phyloP scores from a whole-genome alignment of 176 grass and related monocot species.

The Oryza glaberrima region DNA sequence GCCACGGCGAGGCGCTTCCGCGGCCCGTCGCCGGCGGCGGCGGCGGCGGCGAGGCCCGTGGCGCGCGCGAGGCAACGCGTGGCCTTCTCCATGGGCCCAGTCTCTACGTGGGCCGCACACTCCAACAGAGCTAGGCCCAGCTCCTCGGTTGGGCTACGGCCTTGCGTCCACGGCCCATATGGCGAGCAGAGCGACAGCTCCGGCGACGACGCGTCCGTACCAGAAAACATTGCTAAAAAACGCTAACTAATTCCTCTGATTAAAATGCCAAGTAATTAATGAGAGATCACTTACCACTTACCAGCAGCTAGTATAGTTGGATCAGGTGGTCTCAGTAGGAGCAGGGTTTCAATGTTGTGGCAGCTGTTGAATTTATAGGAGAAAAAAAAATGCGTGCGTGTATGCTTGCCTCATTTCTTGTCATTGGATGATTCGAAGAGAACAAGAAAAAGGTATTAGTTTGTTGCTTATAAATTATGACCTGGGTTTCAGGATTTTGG shows the following conservation, averaged over 20 bases:
- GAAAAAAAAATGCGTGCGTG: not conserved
- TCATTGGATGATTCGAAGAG: not conserved
- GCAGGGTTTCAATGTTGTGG: constrained; percentile 5
- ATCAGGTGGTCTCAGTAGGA: not conserved
- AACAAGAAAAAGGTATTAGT: not conserved
- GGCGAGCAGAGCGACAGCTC: not conserved
- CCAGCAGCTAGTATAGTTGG: not conserved
- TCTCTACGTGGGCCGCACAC: constrained; percentile 41
- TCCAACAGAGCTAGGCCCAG: constrained; percentile 32
- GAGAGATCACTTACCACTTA: not conserved
- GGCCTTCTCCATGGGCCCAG: constrained; percentile 33
- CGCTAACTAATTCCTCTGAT: no score
- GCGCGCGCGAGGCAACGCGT: constrained; percentile 30
- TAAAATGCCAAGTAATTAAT: not conserved
- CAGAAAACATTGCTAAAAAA: no score
- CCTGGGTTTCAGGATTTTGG: not conserved
- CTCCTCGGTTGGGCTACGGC: not conserved
- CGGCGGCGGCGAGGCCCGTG: not conserved
- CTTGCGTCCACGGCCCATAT: not conserved
- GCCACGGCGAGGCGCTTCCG: constrained; percentile 36
- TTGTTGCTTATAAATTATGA: not conserved
- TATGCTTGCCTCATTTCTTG: not conserved
- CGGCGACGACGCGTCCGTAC: not conserved
- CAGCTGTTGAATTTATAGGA: not conserved
- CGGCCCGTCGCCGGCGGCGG: not conserved